Base-by-base conservation (phyloP, 352 stramenopile species). In the Globisporangium paroecandrum region DNA sequence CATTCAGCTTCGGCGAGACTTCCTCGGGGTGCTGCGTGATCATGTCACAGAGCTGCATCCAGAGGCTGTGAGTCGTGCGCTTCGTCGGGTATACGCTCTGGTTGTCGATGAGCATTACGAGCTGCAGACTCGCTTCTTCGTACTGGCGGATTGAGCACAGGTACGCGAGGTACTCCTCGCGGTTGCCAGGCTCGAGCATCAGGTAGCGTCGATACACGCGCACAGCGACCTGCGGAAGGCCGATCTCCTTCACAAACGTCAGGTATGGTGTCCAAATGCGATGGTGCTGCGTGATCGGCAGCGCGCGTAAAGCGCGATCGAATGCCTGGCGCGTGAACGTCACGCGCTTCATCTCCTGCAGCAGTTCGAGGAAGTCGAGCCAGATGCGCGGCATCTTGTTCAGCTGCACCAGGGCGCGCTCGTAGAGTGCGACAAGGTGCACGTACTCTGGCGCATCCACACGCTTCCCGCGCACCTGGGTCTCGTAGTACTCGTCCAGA, bases 211-310 rank as follows among this genome's bases (percentile, higher is more conserved):
- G 76, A 72, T 97, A 98, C 36, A 98, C 91, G 56, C 79, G 74
- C 27, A 98, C 81, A 4, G 89, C 90, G 3, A 91, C 97, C 64
- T 81, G 77, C 10, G 79, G 82, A 15, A 98, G 83, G 49, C 81
- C 82, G 13, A 88, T 76, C 13, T 81, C 76, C 69, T 95, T 86
- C 53, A 97, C 87, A 71, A 97, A 99, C 38, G 79, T 71, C 38
- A 98, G 63, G 64, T 98, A 99, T 36, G 89, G 76, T 49, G 78
- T 79, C 98, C 98, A 99, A 20, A 99, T 85, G 56, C 94, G 89
- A 53, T 98, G 82, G 81, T 99, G 98, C 78, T 99, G 98, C 43
- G 96, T 99, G 64, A 99, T 95, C 3, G 98, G 97, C 41, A 99
- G 82, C 25, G 95, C 88, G 20, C 97, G 83, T 7, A 99, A 85